phyloP scores from a whole-genome alignment of 768 basidiomycete genomes.

The Hortiboletus flavorubellus region DNA sequence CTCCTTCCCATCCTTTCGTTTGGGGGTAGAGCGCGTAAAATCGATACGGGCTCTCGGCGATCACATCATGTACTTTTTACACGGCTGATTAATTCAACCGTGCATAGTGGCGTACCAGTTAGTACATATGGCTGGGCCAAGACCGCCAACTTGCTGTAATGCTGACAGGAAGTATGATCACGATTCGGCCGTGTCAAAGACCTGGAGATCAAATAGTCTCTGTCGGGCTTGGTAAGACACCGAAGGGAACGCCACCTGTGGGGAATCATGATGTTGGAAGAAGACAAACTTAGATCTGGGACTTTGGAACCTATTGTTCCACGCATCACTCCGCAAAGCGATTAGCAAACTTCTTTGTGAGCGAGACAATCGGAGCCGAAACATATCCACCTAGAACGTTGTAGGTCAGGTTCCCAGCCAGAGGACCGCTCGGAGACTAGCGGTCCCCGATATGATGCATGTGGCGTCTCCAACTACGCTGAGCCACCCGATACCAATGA shows the following conservation, averaged over 20 bases:
- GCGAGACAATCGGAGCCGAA: background rate
- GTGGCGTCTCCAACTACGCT: background rate
- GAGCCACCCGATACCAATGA: background rate
- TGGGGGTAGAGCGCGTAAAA: background rate
- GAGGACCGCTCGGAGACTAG: background rate
- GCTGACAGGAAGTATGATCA: background rate
- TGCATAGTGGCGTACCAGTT: background rate
- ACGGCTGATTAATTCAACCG: background rate
- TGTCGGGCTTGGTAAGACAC: background rate
- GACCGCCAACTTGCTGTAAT: background rate
- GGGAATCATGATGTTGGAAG: background rate
- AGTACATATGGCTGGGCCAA: background rate
- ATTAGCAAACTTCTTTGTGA: background rate
- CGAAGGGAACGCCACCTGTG: background rate
- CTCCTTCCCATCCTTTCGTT: background rate
- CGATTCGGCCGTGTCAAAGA: slow-evolving; percentile 4
- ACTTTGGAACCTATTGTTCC: background rate
- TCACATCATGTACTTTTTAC: slow-evolving; percentile 1
- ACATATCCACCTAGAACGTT: background rate
- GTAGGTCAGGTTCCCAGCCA: background rate
- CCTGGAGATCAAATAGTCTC: background rate
- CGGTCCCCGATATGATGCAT: background rate
- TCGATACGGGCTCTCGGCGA: background rate
- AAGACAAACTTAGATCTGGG: background rate
- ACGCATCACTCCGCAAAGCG: background rate